Evolutionary conservation across 2,329 filamentous ascomycete species (phyloP).

Genomic region (Sporothrix protearum): DNA sequence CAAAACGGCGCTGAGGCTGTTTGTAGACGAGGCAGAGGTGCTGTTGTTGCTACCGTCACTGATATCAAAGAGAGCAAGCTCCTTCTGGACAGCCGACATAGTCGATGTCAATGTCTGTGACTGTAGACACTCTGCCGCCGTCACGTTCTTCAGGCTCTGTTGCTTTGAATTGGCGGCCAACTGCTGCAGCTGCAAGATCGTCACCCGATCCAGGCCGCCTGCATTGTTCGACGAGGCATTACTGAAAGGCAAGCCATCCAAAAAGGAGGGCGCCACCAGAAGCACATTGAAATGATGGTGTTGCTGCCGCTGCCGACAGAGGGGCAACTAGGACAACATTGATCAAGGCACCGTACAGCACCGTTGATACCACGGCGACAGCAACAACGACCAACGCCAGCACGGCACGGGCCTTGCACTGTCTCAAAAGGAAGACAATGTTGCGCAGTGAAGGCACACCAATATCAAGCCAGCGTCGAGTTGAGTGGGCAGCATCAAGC

Average conservation of each 20-base stretch:
- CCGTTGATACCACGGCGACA: not conserved
- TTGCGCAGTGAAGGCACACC: constrained; percentile 53
- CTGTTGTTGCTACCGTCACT: not conserved
- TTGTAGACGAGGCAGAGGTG: not conserved
- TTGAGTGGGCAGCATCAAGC: constrained; percentile 45
- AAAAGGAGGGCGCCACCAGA: constrained; percentile 39
- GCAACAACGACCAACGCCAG: not conserved
- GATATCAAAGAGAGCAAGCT: not conserved
- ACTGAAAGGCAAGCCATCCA: constrained; percentile 39
- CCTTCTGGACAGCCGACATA: not conserved
- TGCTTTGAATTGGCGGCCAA: constrained; percentile 29
- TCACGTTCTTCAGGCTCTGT: not conserved
- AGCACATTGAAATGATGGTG: constrained; percentile 34
- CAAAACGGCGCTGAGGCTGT: constrained; percentile 4
- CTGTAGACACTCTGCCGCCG: not conserved
- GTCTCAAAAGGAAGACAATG: constrained; percentile 42
- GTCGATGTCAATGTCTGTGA: not conserved
- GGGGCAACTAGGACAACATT: not conserved
- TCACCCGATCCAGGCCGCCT: constrained; percentile 36
- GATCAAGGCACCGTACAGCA: constrained; percentile 31
- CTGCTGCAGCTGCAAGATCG: constrained; percentile 39
- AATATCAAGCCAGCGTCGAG: constrained; percentile 50
- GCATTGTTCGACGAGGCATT: constrained; percentile 37
- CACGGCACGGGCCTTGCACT: constrained; percentile 38
- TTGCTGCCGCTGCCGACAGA: not conserved